Evolutionary conservation across 805 yeast genomes (phyloP).

Genomic region (Saccharomycopsis fibuligera): DNA sequence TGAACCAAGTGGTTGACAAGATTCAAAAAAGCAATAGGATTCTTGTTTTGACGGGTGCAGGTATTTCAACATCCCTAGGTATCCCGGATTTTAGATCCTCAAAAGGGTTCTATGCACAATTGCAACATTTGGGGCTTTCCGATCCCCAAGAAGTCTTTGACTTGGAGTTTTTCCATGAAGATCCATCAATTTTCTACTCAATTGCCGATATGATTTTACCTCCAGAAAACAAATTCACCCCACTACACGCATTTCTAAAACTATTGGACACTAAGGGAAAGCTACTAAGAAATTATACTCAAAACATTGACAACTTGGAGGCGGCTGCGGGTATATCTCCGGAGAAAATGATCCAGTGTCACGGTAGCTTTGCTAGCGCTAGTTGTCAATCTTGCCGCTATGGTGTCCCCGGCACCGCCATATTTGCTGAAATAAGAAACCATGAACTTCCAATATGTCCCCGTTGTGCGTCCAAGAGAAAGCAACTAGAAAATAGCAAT

Average conservation of each 20-base stretch:
- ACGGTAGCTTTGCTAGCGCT: conserved; percentile 87
- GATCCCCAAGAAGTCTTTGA: conserved; percentile 93
- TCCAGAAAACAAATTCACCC: conserved; percentile 58
- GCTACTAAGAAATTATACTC: conserved; percentile 79
- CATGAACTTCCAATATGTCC: conserved; percentile 70
- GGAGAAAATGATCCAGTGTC: conserved; percentile 78
- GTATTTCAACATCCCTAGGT: conserved; percentile 83
- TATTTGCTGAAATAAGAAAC: conserved; percentile 53
- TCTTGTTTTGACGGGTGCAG: conserved; percentile 85
- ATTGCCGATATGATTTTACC: conserved; percentile 83
- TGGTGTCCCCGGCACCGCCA: conserved; percentile 56
- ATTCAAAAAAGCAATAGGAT: conserved; percentile 53
- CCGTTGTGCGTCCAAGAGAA: conserved; percentile 45
- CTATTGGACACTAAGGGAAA: conserved; percentile 70
- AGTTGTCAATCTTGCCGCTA: conserved; percentile 73
- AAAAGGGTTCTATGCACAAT: conserved; percentile 72
- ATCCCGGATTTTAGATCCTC: conserved; percentile 90
- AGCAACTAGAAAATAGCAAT: conserved; percentile 26
- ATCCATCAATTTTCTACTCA: conserved; percentile 78
- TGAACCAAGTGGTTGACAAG: conserved; percentile 51
- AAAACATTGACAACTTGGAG: conserved; percentile 84
- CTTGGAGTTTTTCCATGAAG: conserved; percentile 57
- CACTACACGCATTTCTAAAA: conserved; percentile 75
- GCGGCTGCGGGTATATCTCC: conserved; percentile 65
- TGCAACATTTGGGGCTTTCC: conserved; percentile 59